Evolutionary conservation across 2,329 filamentous ascomycete genomes (phyloP), one percentile per base, ranked within the genome.

Genomic region (Colletotrichum siamense): DNA sequence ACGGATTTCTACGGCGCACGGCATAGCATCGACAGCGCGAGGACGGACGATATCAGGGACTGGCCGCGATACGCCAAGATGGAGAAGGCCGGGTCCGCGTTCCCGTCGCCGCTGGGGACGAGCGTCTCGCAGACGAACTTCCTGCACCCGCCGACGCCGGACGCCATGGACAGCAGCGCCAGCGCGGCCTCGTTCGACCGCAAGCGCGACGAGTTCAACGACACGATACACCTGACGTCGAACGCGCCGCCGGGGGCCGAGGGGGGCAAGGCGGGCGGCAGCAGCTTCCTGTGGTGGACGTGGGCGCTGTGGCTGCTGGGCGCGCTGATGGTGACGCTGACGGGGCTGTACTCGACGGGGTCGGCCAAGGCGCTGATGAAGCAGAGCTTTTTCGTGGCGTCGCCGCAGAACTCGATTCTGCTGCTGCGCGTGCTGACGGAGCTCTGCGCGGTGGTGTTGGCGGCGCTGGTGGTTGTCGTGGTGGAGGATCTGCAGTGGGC

Each of bases 401-500:
- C 73, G 44, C 34, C 70, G 12, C 59, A 52, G 15, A 76, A 76
- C 28, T 69, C 73, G 24, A 69, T 76, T 8, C 15, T 73, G 22
- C 24, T 76, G 6, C 64, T 76, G 44, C 73, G 73, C 22, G 44
- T 76, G n/a, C 5, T 76, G 70, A 76, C 73, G 24, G 73, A 76
- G 34, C 73, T 76, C 3, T 76, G 73, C 16, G 73, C 73, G 2
- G 18, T 76, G 0, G 28, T 39, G 28, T 5, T 76, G 44, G 73
- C 73, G 1, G 70, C 55, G 5, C 64, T 76, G 9, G 64, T 76
- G 5, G 73, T 76, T 6, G 73, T 76, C 6, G 73, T 76, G 5
- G 70, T 76, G 16, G 73, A 76, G 28, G 70, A 76, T 30, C 30
- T 76, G 57, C 73, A 76, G 24, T 73, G 73, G 73, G 73, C 73